Conservation (phyloP, 257 asterid genomes). For the Petrea volubilis region DNA sequence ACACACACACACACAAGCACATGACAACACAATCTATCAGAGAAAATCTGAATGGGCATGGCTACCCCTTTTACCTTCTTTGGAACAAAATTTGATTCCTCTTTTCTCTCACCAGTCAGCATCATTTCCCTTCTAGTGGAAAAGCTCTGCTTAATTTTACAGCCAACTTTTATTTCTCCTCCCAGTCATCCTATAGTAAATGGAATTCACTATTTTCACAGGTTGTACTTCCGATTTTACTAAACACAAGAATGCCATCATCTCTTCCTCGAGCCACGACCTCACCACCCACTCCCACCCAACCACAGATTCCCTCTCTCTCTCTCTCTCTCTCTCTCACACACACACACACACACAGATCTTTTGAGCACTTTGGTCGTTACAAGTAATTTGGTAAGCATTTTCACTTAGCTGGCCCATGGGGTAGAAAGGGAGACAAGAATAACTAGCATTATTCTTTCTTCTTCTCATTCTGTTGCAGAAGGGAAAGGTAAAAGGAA, state of each 20-base stretch:
- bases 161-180: background rate
- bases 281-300: conserved; percentile 6
- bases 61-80: conserved; percentile 38
- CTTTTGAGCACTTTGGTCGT: no score
- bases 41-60: conserved; percentile 36
- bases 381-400: no score
- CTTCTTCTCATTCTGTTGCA: conserved; percentile 19
- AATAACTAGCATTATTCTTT: conserved; percentile 24
- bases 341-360: background rate
- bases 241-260: conserved; percentile 41
- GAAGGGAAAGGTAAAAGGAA: conserved; percentile 18
- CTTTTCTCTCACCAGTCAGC: conserved; percentile 58
- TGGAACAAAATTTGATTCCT: conserved; percentile 59
- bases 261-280: conserved; percentile 86
- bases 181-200: no score
- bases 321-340: no score
- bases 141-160: conserved; percentile 36
- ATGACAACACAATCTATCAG: no score
- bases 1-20: conserved; percentile 23
- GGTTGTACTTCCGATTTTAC: background rate
- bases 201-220: no score
- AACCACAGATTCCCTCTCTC: background rate
- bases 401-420: background rate
- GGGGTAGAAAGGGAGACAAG: conserved; percentile 3
- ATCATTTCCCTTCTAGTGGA: conserved; percentile 27